Evolutionary conservation across 768 basidiomycete species (phyloP), one percentile per base, ranked within the genome.

Genomic region (Amanita phalloides): DNA sequence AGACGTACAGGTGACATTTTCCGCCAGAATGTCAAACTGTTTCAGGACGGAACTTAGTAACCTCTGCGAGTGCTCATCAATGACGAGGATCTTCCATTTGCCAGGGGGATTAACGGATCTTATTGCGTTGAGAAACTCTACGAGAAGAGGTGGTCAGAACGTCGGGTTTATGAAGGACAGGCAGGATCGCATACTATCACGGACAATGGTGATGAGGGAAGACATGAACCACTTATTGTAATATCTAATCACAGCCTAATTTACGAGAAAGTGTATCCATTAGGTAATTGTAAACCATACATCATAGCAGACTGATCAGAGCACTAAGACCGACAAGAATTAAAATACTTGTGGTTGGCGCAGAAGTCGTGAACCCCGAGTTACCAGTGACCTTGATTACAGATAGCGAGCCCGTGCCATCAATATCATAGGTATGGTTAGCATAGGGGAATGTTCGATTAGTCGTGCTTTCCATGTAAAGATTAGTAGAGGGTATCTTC

Each of bases 31-130:
- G 65, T 99, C 95, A 60, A 89, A 92, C 63, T 90, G 85, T 68
- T 91, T 92, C 59, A 97, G 75, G 3, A 94, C 90, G 7, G 86
- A 80, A 55, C 83, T 78, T 43, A 99, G 67, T 49, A 98, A 70
- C 63, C 77, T 81, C 67, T 93, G 85, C 23, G 93, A 85, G 68
- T 90, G 80, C 57, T 93, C 90, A 66, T 99, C 96, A 49, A 98
- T 88, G 54, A 99, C 92, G 41, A 98, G 80, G 58, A 96, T 87
- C 79, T 99, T 99, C 96, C 96, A 99, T 76, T 81, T 72, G 53
- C 80, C 81, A 17, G 86, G 82, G 2, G 94, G 90, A 62, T 86
- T 81, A 44, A 91, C 90, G 42, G 89, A 88, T 64, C 87, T 78
- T 60, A 95, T 85, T 14, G 87, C 83, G 45, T 91, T 87, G 55